Base-by-base conservation (phyloP, 768 basidiomycete species). In the Hydnomerulius pinastri region DNA sequence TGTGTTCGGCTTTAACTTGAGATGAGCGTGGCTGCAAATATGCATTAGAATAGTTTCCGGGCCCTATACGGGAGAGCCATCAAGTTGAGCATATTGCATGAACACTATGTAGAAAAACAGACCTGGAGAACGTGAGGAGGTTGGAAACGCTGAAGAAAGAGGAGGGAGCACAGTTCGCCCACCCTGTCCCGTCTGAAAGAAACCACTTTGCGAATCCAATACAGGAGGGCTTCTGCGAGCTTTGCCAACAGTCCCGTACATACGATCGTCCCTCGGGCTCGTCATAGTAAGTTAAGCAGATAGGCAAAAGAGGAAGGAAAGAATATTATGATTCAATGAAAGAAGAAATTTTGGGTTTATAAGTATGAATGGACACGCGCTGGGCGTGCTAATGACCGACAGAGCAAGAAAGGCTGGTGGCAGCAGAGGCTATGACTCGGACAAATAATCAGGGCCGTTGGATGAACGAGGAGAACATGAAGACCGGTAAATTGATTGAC, bases 161-260 rank as follows among this genome's bases (percentile, higher is more conserved):
- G 87, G 83, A 85, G 87, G 87, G 72, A 88, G 83, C 77, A 87
- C 80, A 78, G 85, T 82, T 83, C 87, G 85, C 87, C 86, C 86
- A 89, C 87, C 87, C 83, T 88, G 87, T 78, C 84, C 82, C 73
- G 81, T 78, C 75, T 80, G 80, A 76, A 86, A 82, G 78, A 85
- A 85, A 74, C 70, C 76, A 72, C 69, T 74, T 73, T 83, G 82
- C 68, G 80, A 67, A 71, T 72, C 71, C 60, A 82, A 82, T 72
- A 77, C 80, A 61, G 85, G 82, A 68, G 85, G 80, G 72, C 79
- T 80, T 78, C 71, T 68, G 62, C 83, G 80, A 64, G 79, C 70
- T 77, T 80, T 82, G 66, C 73, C 76, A 77, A 82, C 73, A 72
- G 73, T 76, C 69, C 77, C 75, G 74, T 80, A 84, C 77, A 80